A percentile compares a stretch with the other conserved stretches of the same genome.
phyloP scores from a whole-genome alignment of 1,284 basidiomycete species.

The Trichosporon coremiiforme region DNA sequence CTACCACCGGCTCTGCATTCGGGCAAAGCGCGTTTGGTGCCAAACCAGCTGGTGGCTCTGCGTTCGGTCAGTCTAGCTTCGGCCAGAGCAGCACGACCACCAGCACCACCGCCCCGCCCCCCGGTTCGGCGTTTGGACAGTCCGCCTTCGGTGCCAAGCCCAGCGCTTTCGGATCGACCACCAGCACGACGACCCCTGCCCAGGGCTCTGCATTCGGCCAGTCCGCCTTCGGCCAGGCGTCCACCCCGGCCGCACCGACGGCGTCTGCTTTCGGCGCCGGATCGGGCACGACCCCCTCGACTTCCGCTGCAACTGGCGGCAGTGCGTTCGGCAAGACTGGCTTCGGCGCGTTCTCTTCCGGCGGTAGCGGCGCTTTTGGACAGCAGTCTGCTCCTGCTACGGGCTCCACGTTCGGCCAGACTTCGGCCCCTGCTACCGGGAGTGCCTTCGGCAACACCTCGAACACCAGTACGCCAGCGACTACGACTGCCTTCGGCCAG shows the following conservation, averaged over 20 bases:
- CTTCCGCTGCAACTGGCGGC: slow-evolving; percentile 36
- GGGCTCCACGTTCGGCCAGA: slow-evolving; percentile 44
- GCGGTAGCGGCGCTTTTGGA: slow-evolving; percentile 42
- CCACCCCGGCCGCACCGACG: slow-evolving; percentile 21
- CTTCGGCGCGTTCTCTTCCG: slow-evolving; percentile 59
- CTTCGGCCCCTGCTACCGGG: slow-evolving; percentile 19
- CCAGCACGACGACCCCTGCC: not conserved
- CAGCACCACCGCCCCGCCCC: slow-evolving; percentile 3
- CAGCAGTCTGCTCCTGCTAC: slow-evolving; percentile 23
- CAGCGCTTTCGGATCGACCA: slow-evolving; percentile 51
- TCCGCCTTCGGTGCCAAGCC: slow-evolving; percentile 42
- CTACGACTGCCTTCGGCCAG: slow-evolving; percentile 22
- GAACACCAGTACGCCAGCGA: not conserved
- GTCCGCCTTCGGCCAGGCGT: slow-evolving; percentile 28
- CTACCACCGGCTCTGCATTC: slow-evolving; percentile 17
- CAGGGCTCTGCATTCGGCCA: not conserved
- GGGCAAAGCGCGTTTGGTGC: slow-evolving; percentile 27
- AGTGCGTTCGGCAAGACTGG: slow-evolving; percentile 56
- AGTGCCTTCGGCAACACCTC: not conserved
- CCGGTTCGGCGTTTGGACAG: slow-evolving; percentile 6
- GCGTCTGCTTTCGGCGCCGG: slow-evolving; percentile 51
- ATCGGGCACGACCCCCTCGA: not conserved
- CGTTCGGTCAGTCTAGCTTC: slow-evolving; percentile 23
- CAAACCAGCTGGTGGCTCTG: slow-evolving; percentile 9
- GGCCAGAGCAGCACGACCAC: slow-evolving; percentile 15